Evolutionary conservation across 1,139 yeast species (phyloP).

Genomic region (Hemisphaericaspora xylanilytica): DNA sequence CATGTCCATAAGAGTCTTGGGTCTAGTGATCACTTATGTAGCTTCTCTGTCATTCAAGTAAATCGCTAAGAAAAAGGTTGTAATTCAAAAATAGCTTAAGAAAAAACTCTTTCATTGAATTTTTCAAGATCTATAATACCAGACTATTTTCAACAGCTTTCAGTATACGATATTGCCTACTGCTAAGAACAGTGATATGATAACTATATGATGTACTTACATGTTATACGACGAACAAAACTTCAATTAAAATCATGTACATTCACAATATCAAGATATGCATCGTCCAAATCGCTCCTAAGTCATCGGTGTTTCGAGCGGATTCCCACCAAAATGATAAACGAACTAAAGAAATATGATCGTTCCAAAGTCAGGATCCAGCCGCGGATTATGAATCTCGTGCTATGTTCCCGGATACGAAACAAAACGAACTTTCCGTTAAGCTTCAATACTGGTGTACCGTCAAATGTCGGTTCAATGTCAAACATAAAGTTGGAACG

Average conservation of each 20-base stretch:
- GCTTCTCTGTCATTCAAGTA: too few relatives aligned
- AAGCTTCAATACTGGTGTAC: constrained; percentile 3
- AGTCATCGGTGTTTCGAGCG: constrained; percentile 11
- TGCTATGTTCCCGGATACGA: constrained; percentile 6
- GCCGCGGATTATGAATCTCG: constrained; percentile 12
- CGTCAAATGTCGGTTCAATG: constrained; percentile 8
- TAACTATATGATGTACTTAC: background rate
- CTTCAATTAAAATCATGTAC: background rate
- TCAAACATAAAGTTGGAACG: constrained; percentile 5
- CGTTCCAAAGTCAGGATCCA: constrained; percentile 9
- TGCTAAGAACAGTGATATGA: background rate
- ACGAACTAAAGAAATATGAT: constrained; percentile 10
- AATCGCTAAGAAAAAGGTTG: too few relatives aligned
- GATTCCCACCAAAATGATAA: constrained; percentile 10
- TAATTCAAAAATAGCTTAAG: too few relatives aligned
- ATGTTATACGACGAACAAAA: constrained; percentile 2
- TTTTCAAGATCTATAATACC: background rate
- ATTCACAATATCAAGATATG: background rate
- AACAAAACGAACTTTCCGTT: background rate
- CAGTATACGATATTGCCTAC: too few relatives aligned
- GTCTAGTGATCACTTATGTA: too few relatives aligned
- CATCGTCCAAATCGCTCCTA: background rate
- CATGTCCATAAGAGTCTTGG: too few relatives aligned
- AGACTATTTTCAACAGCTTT: too few relatives aligned
- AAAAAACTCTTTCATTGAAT: background rate